phyloP scores from a whole-genome alignment of 306 rosid genomes.

The Purshia tridentata region DNA sequence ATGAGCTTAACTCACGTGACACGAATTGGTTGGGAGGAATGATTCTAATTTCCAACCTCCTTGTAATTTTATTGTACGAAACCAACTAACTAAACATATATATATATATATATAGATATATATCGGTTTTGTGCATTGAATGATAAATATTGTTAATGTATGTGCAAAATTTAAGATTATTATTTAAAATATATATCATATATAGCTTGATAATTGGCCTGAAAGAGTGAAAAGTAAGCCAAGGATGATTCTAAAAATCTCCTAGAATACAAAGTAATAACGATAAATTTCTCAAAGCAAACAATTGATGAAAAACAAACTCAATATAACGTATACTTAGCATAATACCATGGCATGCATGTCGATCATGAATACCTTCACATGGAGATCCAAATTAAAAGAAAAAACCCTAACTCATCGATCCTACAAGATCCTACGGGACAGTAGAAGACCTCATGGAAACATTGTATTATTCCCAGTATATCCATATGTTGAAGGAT shows the following conservation, averaged over 20 bases:
- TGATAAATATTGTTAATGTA: no score
- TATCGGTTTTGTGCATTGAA: no score
- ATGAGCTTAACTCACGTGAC: no score
- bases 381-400: neutral
- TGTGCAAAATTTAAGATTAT: no score
- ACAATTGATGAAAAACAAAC: neutral
- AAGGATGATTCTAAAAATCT: neutral
- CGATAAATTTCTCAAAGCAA: neutral
- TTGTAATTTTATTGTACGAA: no score
- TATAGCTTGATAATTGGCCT: no score
- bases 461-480: neutral
- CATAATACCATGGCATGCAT: neutral
- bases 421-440: neutral
- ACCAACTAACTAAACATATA: no score
- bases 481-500: neutral
- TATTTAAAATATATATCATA: no score
- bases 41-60: no score
- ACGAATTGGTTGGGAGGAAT: no score
- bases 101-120: no score
- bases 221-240: no score
- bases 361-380: neutral
- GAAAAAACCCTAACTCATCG: neutral
- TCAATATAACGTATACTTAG: neutral
- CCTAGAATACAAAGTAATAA: neutral
- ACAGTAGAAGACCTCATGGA: neutral